Evolutionary conservation across 192 early-diverging fungal species (phyloP), one percentile per base, ranked within the genome.

Genomic region (Coemansia sp.): DNA sequence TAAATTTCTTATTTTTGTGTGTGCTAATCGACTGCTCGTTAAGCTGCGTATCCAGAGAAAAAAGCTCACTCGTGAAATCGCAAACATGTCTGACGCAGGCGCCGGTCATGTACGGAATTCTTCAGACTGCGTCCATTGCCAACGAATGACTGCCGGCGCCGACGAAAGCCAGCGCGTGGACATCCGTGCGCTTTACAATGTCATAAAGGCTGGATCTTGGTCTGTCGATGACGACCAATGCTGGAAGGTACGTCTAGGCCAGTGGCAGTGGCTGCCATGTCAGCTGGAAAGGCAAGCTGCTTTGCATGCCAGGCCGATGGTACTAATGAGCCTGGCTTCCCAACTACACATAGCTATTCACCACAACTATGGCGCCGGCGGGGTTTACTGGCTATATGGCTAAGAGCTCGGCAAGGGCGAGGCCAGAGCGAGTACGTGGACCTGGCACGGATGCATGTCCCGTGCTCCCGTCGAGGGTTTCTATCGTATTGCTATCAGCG

Each of bases 101-200:
- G 14, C 12, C 21, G 47, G 64, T 20, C 45, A 45, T 42, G 48
- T 31, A 2, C 61, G 33, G 21, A 39, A 42, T 34, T 48, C 45
- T n/a, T 63, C 69, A 14, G 75, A 72, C 38, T 77, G 75, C 64
- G 62, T 61, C 5, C 38, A 68, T 28, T 77, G 75, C 52, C 75
- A 77, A 62, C 45, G 50, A 33, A 38, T 66, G 38, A 64, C 62
- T n/a, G 31, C 58, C 20, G 58, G 26, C 9, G 59, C 69, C 12
- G 42, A 35, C 43, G 42, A 58, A 6, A 13, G 23, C 41, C 42
- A 61, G 48, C 14, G 28, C 25, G 45, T 72, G 45, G 69, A 68
- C 52, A 58, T 52, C 13, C 63, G 41, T 3, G 56, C 56, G 35
- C 47, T 77, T 6, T 59, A 65, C 50, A 72, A 20, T 21, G 31